Evolutionary conservation across 2,329 filamentous ascomycete genomes (phyloP).

Genomic region (Fusarium torreyae): DNA sequence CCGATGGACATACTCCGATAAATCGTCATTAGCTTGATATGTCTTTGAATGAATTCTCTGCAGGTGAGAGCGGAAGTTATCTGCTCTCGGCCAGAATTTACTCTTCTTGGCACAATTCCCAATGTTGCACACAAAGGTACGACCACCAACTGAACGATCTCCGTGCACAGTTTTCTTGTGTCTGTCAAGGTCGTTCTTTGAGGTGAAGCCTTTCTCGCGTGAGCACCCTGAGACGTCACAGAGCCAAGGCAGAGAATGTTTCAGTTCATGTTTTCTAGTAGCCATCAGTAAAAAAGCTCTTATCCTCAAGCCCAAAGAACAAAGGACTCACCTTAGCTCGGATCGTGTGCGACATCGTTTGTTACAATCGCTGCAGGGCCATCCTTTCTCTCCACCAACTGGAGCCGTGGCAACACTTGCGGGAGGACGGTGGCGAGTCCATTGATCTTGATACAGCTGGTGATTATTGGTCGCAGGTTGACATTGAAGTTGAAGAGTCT

Average conservation of each 20-base stretch:
- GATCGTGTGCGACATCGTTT: constrained; percentile 65
- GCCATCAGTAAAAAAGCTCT: constrained; percentile 38
- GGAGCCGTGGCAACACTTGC: constrained; percentile 38
- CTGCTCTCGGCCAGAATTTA: constrained; percentile 84
- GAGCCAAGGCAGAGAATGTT: constrained; percentile 77
- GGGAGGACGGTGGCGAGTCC: constrained; percentile 25
- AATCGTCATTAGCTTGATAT: constrained; percentile 56
- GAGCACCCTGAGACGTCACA: constrained; percentile 73
- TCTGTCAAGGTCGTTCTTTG: constrained; percentile 84
- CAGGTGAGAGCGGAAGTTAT: constrained; percentile 90
- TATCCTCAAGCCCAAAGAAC: not conserved
- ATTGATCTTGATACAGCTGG: constrained; percentile 31
- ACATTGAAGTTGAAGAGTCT: constrained; percentile 49
- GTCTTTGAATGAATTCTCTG: constrained; percentile 72
- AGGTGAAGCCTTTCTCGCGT: constrained; percentile 79
- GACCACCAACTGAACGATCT: constrained; percentile 55
- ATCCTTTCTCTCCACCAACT: constrained; percentile 31
- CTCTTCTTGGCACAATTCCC: constrained; percentile 45
- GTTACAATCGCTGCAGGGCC: constrained; percentile 59
- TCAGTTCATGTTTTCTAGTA: constrained; percentile 79
- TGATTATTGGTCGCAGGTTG: not conserved
- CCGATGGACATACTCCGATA: constrained; percentile 55
- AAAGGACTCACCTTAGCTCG: constrained; percentile 65
- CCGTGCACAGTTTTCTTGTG: constrained; percentile 82
- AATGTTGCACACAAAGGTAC: constrained; percentile 48